phyloP scores from a whole-genome alignment of 257 asterid genomes.

The Solanum ossicruentum region DNA sequence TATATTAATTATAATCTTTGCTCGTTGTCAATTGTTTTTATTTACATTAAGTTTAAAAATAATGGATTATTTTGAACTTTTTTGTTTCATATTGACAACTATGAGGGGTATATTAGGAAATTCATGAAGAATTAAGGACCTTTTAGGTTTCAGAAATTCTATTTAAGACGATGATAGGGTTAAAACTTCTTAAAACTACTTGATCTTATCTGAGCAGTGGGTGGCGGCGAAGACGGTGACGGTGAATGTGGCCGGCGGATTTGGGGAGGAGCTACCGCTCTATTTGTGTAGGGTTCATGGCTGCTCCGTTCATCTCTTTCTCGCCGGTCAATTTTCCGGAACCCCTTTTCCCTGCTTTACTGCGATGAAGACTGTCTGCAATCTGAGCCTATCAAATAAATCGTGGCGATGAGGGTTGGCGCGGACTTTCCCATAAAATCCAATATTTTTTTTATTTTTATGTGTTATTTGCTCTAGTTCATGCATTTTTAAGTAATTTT shows the following conservation, averaged over 20 bases:
- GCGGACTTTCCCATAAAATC: neutral
- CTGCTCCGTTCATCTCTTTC: conserved; percentile 12
- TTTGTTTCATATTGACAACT: neutral
- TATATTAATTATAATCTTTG: no score
- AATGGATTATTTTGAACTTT: neutral
- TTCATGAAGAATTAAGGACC: neutral
- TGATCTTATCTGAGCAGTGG: conserved; percentile 71
- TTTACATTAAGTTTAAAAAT: no score
- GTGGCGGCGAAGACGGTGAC: conserved; percentile 10
- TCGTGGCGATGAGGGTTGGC: neutral
- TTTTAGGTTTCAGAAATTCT: neutral
- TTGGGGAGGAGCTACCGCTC: conserved; percentile 21
- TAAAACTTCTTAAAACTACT: conserved; percentile 5
- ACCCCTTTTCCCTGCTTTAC: conserved; percentile 9
- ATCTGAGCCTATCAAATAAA: conserved; percentile 20
- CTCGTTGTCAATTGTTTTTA: no score
- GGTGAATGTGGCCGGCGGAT: neutral
- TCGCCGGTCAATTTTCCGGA: neutral
- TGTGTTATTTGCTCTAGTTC: neutral
- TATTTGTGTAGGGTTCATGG: conserved; percentile 11
- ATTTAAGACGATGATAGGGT: neutral
- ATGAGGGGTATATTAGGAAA: neutral
- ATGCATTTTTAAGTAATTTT: neutral
- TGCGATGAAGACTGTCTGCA: conserved; percentile 72
- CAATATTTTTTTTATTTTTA: neutral